Base-by-base conservation (phyloP, 1,284 basidiomycete genomes). In the Ceratobasidium sp. region DNA sequence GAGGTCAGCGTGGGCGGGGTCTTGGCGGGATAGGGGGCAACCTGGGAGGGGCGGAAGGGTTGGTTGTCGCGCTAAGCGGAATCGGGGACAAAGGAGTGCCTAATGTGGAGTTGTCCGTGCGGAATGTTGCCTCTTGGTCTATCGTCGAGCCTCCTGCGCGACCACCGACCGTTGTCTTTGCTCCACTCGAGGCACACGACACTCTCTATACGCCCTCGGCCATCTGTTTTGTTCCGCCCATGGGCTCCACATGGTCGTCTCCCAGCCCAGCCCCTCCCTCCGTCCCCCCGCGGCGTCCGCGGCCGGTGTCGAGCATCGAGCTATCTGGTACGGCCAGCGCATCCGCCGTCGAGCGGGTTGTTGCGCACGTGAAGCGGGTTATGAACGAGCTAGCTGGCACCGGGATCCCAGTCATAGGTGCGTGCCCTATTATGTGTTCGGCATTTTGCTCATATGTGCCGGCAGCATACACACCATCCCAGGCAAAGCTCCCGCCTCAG, bases 191-290 rank as follows among this genome's bases (percentile, higher is more conserved):
- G 43, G 44, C 67, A 13, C 66, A 61, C 68, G 46, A 52, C 56
- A 62, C 68, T 13, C 51, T 71, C 61, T 66, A 29, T 22, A 78
- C 77, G 37, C 75, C 77, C 19, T 78, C 77, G 19, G 77, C 75
- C 32, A 68, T 78, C 64, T 78, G 77, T 43, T 78, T 78, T 22
- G 70, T 74, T 57, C 44, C 64, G 46, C 40, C 69, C 44, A 65
- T 68, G 61, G 40, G 62, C 62, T 40, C 69, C 40, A 37, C 51
- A 61, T 68, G 67, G 68, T 51, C 69, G 37, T 22, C 67, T 62
- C 66, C 66, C 22, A 43, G 57, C 56, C 59, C 59, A 49, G 19
- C 43, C 17, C 13, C 40, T 1, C 29, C 61, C 68, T 15, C 66
- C 37, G 15, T 25, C 49, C 25, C 75, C 69, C 51, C 76, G 59